Conservation (phyloP, 2,329 filamentous ascomycete species). For the Trichoderma atroviride region DNA sequence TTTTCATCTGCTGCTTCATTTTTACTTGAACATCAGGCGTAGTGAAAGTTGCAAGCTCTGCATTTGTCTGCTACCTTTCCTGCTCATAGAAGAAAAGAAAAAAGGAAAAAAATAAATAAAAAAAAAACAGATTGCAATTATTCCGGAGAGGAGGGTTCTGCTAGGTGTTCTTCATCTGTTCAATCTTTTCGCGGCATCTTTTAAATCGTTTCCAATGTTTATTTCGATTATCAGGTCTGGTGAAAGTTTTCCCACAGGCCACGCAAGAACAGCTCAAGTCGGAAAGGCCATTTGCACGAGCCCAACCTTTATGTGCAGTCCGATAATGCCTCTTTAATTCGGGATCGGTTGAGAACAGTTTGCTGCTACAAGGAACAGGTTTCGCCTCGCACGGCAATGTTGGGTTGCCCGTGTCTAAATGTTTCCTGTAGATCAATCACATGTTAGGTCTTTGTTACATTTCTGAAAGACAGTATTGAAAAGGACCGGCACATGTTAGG, state of each 20-base stretch:
- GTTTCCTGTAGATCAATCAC: background rate
- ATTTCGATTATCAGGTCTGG: background rate
- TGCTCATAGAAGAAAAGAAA: background rate
- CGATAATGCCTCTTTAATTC: background rate
- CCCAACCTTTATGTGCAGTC: background rate
- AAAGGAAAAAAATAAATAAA: background rate
- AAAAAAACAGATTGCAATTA: background rate
- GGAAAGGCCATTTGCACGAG: background rate
- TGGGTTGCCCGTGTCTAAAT: background rate
- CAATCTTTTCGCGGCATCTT: background rate
- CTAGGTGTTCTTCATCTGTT: background rate
- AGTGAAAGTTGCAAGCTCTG: too few species aligned
- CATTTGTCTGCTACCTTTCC: too few species aligned
- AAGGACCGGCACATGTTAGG: too few species aligned
- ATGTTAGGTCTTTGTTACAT: background rate
- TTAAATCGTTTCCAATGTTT: background rate
- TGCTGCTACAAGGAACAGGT: too few species aligned
- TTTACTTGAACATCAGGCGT: background rate
- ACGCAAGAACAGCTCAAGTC: background rate
- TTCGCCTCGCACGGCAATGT: background rate
- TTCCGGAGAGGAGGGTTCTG: too few species aligned
- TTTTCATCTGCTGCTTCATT: background rate
- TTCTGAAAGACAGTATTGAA: background rate
- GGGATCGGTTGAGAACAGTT: background rate
- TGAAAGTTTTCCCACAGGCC: background rate